Evolutionary conservation across 2,329 filamentous ascomycete species (phyloP).

Genomic region (Venturia nashicola): DNA sequence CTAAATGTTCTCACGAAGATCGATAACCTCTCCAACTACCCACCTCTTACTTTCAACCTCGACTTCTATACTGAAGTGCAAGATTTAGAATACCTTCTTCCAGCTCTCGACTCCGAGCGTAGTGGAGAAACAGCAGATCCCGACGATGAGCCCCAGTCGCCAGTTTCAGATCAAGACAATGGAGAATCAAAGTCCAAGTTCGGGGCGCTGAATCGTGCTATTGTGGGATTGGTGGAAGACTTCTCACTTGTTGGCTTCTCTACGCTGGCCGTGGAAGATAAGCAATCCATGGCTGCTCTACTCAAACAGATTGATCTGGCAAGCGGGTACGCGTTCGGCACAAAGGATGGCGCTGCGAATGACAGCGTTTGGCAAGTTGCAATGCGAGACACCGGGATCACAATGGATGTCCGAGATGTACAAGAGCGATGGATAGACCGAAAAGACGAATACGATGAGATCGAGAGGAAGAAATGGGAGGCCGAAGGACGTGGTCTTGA

Average conservation of each 20-base stretch:
- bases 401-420: conserved; percentile 75
- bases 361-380: conserved; percentile 96
- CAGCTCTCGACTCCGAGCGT: conserved; percentile 67
- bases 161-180: conserved; percentile 6
- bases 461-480: conserved; percentile 63
- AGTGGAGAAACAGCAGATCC: conserved; percentile 16
- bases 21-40: conserved; percentile 79
- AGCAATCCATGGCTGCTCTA: conserved; percentile 90
- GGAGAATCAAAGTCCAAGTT: conserved; percentile 48
- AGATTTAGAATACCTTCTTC: conserved; percentile 73
- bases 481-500: conserved; percentile 48
- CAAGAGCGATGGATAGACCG: conserved; percentile 93
- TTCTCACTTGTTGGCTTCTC: conserved; percentile 88
- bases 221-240: conserved; percentile 75
- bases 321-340: conserved; percentile 81
- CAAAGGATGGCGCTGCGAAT: conserved; percentile 51
- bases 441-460: conserved; percentile 75
- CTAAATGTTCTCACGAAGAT: conserved; percentile 96
- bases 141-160: background rate
- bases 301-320: conserved; percentile 83
- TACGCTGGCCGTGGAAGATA: conserved; percentile 90
- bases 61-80: conserved; percentile 98
- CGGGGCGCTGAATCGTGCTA: conserved; percentile 69
- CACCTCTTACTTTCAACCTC: conserved; percentile 82
- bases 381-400: conserved; percentile 58